phyloP scores from a whole-genome alignment of 2,329 filamentous ascomycete genomes.

The Diaporthe batatas region DNA sequence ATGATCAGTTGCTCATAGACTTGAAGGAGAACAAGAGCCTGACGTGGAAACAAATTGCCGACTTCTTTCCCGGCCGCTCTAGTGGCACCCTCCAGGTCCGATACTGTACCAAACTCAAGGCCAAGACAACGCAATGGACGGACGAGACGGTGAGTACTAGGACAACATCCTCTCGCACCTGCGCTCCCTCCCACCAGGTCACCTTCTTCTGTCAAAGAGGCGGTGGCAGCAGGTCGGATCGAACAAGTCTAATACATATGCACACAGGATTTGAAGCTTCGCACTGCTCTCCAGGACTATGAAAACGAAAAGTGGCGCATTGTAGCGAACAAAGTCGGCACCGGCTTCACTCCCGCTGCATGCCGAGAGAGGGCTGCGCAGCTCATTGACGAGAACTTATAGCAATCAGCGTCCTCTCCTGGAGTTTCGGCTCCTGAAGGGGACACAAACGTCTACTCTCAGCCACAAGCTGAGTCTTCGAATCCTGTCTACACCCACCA shows the following conservation, averaged over 20 bases:
- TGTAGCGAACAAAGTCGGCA: conserved; percentile 90
- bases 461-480: conserved; percentile 44
- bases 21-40: conserved; percentile 95
- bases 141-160: conserved; percentile 82
- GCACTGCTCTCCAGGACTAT: conserved; percentile 83
- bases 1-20: conserved; percentile 88
- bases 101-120: conserved; percentile 95
- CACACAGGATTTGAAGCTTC: conserved; percentile 80
- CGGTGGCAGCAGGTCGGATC: neutral
- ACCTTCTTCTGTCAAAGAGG: neutral
- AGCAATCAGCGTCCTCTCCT: conserved; percentile 69
- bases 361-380: conserved; percentile 85
- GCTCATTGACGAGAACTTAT: conserved; percentile 66
- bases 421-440: conserved; percentile 60
- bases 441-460: conserved; percentile 60
- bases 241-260: conserved; percentile 19
- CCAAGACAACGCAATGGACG: conserved; percentile 93
- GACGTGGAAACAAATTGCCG: conserved; percentile 97
- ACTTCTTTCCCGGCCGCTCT: conserved; percentile 92
- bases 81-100: conserved; percentile 93
- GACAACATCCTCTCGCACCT: neutral
- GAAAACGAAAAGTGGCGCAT: conserved; percentile 95
- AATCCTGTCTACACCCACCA: conserved; percentile 39
- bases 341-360: conserved; percentile 87
- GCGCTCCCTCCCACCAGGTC: neutral